Conservation (phyloP, 2,329 filamentous ascomycete species). For the Nannizzia gypsea region DNA sequence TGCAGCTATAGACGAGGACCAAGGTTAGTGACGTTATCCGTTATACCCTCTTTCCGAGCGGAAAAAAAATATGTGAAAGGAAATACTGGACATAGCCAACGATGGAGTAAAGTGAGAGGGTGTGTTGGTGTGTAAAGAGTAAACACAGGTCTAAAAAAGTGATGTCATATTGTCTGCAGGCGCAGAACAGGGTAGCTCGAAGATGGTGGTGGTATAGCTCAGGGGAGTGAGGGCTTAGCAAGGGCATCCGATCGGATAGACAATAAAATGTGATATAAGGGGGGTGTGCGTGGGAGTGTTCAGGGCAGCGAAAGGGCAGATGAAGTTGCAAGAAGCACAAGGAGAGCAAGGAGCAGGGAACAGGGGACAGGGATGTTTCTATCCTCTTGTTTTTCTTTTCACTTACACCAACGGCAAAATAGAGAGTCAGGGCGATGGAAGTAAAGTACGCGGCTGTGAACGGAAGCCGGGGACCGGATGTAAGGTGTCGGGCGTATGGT, state of each 20-base stretch:
- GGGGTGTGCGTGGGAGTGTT: not conserved
- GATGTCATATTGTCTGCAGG: constrained; percentile 23
- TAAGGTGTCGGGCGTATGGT: constrained; percentile 70
- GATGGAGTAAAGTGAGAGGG: not conserved
- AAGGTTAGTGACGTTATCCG: constrained; percentile 16
- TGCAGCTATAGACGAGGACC: constrained; percentile 50
- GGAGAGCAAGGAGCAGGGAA: not conserved
- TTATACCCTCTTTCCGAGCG: not conserved
- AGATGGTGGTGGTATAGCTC: constrained; percentile 2
- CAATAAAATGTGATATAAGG: not conserved
- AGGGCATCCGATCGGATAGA: not conserved
- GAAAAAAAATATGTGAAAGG: not conserved
- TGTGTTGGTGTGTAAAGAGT: not conserved
- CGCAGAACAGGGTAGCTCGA: not conserved
- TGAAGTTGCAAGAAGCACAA: not conserved
- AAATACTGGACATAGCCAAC: not conserved
- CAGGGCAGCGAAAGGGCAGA: not conserved
- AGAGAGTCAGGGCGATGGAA: constrained; percentile 77
- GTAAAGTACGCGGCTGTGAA: constrained; percentile 95
- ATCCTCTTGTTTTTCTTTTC: not conserved
- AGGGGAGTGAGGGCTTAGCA: not conserved
- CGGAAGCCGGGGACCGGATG: constrained; percentile 72
- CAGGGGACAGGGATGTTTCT: constrained; percentile 1
- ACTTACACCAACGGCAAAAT: constrained; percentile 86
- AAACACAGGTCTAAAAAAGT: not conserved